These are phyloP conservation scores for Aspergillus tanneri DNA, from an alignment of 2,329 filamentous ascomycete genomes.

Conservation along the genomic window DNA sequence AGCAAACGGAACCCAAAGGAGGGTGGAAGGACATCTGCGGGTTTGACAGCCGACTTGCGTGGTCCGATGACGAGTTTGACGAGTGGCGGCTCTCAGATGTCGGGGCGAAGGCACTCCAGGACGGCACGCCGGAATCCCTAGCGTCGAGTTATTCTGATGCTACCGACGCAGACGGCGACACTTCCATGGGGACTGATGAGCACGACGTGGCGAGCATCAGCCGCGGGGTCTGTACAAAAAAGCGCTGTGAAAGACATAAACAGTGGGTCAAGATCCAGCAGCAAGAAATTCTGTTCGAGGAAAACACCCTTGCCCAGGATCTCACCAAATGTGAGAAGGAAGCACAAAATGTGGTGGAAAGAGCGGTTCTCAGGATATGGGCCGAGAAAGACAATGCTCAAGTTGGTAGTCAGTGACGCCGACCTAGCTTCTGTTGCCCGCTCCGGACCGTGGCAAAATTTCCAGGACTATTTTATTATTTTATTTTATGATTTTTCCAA, in stretches of 20 bases:
- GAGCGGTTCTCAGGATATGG: constrained; percentile 45
- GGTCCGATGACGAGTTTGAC: constrained; percentile 51
- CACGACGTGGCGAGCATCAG: constrained; percentile 34
- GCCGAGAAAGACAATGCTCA: constrained; percentile 33
- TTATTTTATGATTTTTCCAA: not conserved
- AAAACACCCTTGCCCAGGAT: constrained; percentile 40
- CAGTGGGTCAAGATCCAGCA: constrained; percentile 50
- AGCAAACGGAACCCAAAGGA: constrained; percentile 46
- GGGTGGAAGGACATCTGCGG: constrained; percentile 52
- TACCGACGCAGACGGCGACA: constrained; percentile 35
- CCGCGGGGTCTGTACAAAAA: constrained; percentile 48
- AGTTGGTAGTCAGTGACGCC: constrained; percentile 15
- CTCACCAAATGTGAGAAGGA: constrained; percentile 42
- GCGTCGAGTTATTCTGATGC: constrained; percentile 25
- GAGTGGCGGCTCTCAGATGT: constrained; percentile 44
- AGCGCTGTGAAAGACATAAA: constrained; percentile 49
- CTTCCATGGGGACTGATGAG: constrained; percentile 32
- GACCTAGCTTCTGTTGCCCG: not conserved
- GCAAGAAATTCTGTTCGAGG: constrained; percentile 46
- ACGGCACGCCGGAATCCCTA: constrained; percentile 37
- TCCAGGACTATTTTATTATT: not conserved
- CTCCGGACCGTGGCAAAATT: not conserved
- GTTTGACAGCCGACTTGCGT: constrained; percentile 48
- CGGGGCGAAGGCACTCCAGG: constrained; percentile 41
- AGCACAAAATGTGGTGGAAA: constrained; percentile 43